Base-by-base conservation (phyloP, 441 rosid genomes). In the Erysimum cheiri region DNA sequence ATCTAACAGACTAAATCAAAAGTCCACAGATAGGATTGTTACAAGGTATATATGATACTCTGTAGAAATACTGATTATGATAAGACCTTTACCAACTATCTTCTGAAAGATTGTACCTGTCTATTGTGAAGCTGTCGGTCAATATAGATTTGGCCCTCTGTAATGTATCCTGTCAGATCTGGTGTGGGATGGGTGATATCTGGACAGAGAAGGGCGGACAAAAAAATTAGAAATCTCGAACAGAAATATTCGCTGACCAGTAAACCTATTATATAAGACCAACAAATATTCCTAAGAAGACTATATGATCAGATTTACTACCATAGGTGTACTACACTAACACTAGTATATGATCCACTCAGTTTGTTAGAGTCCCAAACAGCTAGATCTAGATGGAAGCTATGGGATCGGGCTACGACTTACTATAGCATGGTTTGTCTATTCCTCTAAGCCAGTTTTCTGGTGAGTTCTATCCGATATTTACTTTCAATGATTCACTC, bases 141-240 rank as follows among this genome's bases (percentile, higher is more conserved):
- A 73, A 91, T 88, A 78, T 93, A 93, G 74, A 93, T 91, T 77
- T 93, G 98, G 49, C 98, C 98, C 78, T 93, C 98, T 0, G 98
- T 93, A 73, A 93, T 93, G 73, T 93, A 93, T 26, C 98, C 98
- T 4, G 98, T 93, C 73, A 93, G 91, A 89, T 93, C 98, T 2
- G 98, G 98, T 58, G 92, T 93, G 22, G 98, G 98, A 78, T 93
- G 98, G 3, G 98, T 93, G 53, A 93, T 93, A 80, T 93, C 98
- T 93, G 88, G 40, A 47, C 63, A 70, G 67, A 64, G 6, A 41
- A 60, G 31, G 24, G 59, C n/a, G 48, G 11, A 3, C 17, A 6
- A 9, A 12, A 1, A 12, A 5, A 2, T 17, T 14, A 31, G 31
- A 19, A 49, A 60, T 5, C 19, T 62, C 35, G 12, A 50, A 32